Conservation (phyloP, 139 green algal genomes). For the Astrephomene gubernaculifera region DNA sequence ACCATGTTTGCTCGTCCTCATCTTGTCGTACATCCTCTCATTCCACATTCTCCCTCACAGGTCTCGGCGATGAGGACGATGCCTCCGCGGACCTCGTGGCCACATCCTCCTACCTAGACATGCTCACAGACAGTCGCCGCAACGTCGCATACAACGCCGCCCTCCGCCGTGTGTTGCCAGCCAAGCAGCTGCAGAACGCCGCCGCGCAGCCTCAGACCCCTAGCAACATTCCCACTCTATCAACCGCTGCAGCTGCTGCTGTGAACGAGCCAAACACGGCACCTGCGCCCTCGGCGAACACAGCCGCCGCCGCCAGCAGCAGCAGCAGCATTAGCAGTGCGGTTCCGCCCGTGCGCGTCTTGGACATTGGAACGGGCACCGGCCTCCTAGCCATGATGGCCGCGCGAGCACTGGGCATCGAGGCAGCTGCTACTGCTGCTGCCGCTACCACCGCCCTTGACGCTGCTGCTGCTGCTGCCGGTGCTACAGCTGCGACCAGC, state of each 20-base stretch:
- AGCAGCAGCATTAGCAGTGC: background rate
- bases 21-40: background rate
- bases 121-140: conserved; percentile 63
- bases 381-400: conserved; percentile 74
- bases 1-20: too few species aligned
- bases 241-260: too few species aligned
- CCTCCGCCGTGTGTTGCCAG: conserved; percentile 15
- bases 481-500: background rate
- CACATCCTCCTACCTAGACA: conserved; percentile 69
- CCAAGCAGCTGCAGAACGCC: background rate
- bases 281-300: background rate
- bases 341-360: conserved; percentile 23
- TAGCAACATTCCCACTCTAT: too few species aligned
- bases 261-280: background rate
- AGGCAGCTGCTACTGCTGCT: background rate
- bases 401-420: conserved; percentile 16
- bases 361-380: conserved; percentile 76
- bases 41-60: too few species aligned
- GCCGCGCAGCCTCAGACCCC: too few species aligned
- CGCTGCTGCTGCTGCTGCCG: background rate
- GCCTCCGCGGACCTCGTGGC: conserved; percentile 56
- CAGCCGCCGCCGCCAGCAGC: background rate
- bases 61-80: conserved; percentile 46
- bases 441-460: background rate
- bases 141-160: conserved; percentile 61